phyloP scores from a whole-genome alignment of 2,329 filamentous ascomycete species.

The Ramularia endophylla region DNA sequence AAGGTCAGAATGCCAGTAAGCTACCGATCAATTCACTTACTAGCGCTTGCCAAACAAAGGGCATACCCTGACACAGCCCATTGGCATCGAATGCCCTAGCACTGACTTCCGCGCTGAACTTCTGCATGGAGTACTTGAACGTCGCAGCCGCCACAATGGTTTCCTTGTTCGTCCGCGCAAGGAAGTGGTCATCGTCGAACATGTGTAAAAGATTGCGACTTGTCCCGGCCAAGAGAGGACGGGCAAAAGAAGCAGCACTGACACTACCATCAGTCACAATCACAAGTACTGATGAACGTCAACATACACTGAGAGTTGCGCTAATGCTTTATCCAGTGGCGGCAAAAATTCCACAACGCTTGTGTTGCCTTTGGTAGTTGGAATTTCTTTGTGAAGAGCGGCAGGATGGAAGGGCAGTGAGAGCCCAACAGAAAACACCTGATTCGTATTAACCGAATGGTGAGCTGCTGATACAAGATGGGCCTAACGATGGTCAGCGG shows the following conservation, averaged over 20 bases:
- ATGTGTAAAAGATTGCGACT: slow-evolving; percentile 39
- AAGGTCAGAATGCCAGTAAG: no score
- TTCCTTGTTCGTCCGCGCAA: slow-evolving; percentile 29
- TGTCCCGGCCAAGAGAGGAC: slow-evolving; percentile 34
- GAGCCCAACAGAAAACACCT: slow-evolving; percentile 32
- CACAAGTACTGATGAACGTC: no score
- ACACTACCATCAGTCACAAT: no score
- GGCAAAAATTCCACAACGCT: slow-evolving; percentile 31
- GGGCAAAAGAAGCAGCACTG: slow-evolving; percentile 37
- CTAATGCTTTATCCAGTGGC: slow-evolving; percentile 28
- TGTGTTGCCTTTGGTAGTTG: slow-evolving; percentile 36
- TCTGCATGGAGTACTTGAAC: slow-evolving; percentile 36
- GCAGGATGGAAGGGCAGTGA: slow-evolving; percentile 41
- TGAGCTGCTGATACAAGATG: no score
- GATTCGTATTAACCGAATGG: slow-evolving; percentile 40
- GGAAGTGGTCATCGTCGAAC: slow-evolving; percentile 35
- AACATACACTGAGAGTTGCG: no score
- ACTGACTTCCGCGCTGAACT: slow-evolving; percentile 34
- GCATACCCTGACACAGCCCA: slow-evolving; percentile 44
- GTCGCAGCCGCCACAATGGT: slow-evolving; percentile 30
- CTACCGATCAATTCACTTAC: no score
- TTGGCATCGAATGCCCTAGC: slow-evolving; percentile 36
- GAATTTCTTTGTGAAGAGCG: slow-evolving; percentile 36
- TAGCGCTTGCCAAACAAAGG: slow-evolving; percentile 38
- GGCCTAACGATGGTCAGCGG: no score